These are phyloP conservation scores for Pterulicium gracile DNA, from an alignment of 1,284 basidiomycete genomes.

Conservation along the genomic window DNA sequence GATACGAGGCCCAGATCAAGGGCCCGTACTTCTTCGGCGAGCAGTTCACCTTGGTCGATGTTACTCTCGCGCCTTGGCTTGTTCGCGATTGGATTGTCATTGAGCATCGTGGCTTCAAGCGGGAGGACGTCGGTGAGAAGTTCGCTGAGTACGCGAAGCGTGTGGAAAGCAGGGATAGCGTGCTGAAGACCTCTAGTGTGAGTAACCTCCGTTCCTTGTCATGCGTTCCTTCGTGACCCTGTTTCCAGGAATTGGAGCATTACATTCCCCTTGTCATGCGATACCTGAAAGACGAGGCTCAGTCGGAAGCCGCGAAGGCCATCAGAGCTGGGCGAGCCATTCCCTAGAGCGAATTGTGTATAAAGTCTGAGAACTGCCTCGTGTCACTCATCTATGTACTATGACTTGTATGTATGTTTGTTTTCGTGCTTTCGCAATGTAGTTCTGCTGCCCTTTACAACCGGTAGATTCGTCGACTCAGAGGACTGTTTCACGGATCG, in stretches of 20 bases:
- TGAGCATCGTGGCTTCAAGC: conserved; percentile 38
- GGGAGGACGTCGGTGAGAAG: conserved; percentile 28
- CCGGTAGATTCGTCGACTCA: too few relatives aligned
- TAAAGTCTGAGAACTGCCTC: too few relatives aligned
- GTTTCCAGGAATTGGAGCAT: conserved; percentile 33
- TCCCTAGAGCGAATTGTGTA: conserved; percentile 27
- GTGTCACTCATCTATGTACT: too few relatives aligned
- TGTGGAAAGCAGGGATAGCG: conserved; percentile 35
- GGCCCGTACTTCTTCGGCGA: conserved; percentile 53
- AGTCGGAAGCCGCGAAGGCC: conserved; percentile 51
- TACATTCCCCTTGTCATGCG: conserved; percentile 40
- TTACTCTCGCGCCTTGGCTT: conserved; percentile 50
- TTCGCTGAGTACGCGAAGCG: conserved; percentile 37
- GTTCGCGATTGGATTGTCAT: conserved; percentile 35
- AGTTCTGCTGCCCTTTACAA: too few relatives aligned
- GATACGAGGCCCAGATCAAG: conserved; percentile 34
- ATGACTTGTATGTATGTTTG: too few relatives aligned
- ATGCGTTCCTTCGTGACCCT: neutral
- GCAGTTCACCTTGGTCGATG: conserved; percentile 45
- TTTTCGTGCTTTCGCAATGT: too few relatives aligned
- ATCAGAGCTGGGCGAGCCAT: conserved; percentile 35
- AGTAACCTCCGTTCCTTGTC: conserved; percentile 15
- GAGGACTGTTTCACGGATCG: too few relatives aligned
- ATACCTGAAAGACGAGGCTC: conserved; percentile 46
- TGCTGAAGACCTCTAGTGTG: conserved; percentile 40